phyloP scores from a whole-genome alignment of 2,329 filamentous ascomycete genomes.

The Davidsoniella virescens region DNA sequence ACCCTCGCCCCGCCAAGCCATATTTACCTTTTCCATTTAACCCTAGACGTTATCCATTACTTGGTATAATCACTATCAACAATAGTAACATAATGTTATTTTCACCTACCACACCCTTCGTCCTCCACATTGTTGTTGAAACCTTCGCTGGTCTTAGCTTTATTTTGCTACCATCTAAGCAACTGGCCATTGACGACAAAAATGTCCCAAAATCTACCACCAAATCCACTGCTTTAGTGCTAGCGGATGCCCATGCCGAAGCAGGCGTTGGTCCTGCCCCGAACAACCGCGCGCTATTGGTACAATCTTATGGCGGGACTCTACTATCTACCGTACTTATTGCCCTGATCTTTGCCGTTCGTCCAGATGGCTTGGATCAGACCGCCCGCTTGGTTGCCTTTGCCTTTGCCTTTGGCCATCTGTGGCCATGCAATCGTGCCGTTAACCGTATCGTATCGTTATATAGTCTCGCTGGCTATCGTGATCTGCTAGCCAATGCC shows the following conservation, averaged over 20 bases:
- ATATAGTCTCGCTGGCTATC: neutral
- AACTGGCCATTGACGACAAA: conserved; percentile 21
- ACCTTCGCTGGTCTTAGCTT: conserved; percentile 30
- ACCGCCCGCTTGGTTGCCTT: conserved; percentile 22
- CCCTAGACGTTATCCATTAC: neutral
- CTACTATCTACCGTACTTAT: conserved; percentile 29
- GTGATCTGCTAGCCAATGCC: conserved; percentile 13
- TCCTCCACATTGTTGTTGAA: conserved; percentile 24
- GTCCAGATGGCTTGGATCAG: conserved; percentile 18
- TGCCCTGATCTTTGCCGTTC: conserved; percentile 22
- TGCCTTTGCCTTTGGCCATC: conserved; percentile 31
- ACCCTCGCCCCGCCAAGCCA: neutral
- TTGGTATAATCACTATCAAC: neutral
- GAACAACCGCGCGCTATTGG: conserved; percentile 25
- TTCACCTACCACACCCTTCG: conserved; percentile 20
- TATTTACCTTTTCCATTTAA: too few species aligned
- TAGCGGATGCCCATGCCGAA: too few species aligned
- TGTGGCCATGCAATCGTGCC: conserved; percentile 31
- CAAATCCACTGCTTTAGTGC: too few species aligned
- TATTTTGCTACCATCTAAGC: conserved; percentile 25
- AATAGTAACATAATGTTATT: conserved; percentile 9
- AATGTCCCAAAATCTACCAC: too few species aligned
- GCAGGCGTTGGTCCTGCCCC: conserved; percentile 16
- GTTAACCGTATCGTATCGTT: conserved; percentile 19
- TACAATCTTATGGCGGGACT: conserved; percentile 32